Percentiles rank a stretch among this genome's conserved stretches.
Evolutionary conservation across 345 rosid genomes (phyloP).

Genomic region (Garcia nutans): DNA sequence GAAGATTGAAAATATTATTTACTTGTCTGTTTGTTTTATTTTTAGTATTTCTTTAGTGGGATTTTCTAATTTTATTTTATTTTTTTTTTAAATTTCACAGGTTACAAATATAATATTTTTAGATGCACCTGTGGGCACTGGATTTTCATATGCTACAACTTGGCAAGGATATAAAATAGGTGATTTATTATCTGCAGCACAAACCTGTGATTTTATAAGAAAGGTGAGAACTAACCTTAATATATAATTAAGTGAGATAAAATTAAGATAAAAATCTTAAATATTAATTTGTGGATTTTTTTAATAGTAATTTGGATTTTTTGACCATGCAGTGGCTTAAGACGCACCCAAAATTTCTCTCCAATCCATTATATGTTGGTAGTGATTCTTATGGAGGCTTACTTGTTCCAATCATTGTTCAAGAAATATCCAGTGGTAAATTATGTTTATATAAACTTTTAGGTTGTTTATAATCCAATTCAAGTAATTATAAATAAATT

Average conservation of each 20-base stretch:
- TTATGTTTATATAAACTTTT: too few relatives aligned
- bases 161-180: slow-evolving; percentile 5
- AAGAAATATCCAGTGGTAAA: slow-evolving; percentile 20
- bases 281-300: too few relatives aligned
- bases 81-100: neutral
- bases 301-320: too few relatives aligned
- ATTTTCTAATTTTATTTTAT: neutral
- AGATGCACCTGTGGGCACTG: slow-evolving; percentile 20
- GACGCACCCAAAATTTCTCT: slow-evolving; percentile 19
- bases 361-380: slow-evolving; percentile 28
- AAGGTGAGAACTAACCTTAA: neutral
- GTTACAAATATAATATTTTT: slow-evolving; percentile 34
- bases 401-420: slow-evolving; percentile 21
- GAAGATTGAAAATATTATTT: too few relatives aligned
- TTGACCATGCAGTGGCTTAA: slow-evolving; percentile 24
- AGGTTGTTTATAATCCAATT: too few relatives aligned
- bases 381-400: slow-evolving; percentile 31
- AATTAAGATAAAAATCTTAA: too few relatives aligned
- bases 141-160: slow-evolving; percentile 22
- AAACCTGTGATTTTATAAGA: slow-evolving; percentile 4
- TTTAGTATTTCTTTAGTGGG: neutral
- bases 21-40: neutral
- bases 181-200: slow-evolving; percentile 6
- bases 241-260: too few relatives aligned
- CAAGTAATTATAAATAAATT: too few relatives aligned